Conservation (phyloP, 352 stramenopile genomes). For the Phytophthora megakarya region DNA sequence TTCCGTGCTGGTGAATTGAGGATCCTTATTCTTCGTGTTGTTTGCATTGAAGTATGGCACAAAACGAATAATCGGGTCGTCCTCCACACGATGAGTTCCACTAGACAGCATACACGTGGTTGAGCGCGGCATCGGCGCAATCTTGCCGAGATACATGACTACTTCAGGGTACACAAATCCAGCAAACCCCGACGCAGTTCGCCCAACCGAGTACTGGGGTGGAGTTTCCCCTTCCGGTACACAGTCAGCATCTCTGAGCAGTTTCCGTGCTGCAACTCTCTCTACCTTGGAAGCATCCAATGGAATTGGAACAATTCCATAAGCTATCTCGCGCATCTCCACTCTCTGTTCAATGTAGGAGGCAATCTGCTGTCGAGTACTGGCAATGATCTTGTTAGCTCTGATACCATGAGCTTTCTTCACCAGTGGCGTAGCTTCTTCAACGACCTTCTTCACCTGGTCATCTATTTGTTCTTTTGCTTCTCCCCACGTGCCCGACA, state of each 20-base stretch:
- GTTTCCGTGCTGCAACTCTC: constrained; percentile 47
- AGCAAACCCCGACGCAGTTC: constrained; percentile 46
- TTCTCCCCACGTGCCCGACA: constrained; percentile 29
- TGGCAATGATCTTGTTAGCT: constrained; percentile 42
- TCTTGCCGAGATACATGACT: constrained; percentile 49
- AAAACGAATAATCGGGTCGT: constrained; percentile 85
- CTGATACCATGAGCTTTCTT: constrained; percentile 40
- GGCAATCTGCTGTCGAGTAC: constrained; percentile 47
- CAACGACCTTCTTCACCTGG: constrained; percentile 40
- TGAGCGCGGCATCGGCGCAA: constrained; percentile 55
- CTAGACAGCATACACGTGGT: constrained; percentile 67
- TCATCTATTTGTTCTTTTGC: constrained; percentile 39
- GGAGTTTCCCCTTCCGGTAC: constrained; percentile 18
- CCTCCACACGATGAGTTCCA: constrained; percentile 61
- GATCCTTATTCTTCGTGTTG: constrained; percentile 28
- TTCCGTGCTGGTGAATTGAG: constrained; percentile 46
- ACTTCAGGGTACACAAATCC: constrained; percentile 39
- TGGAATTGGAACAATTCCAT: constrained; percentile 18
- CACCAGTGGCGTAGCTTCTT: constrained; percentile 43
- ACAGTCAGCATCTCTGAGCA: constrained; percentile 44
- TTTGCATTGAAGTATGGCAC: constrained; percentile 59
- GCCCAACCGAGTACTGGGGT: constrained; percentile 51
- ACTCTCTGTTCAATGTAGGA: constrained; percentile 41
- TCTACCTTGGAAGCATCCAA: constrained; percentile 50
- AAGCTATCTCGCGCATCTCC: constrained; percentile 32